Evolutionary conservation across 176 grass and related monocot species (phyloP), one percentile per base, ranked within the genome.

Genomic region (Oryza coarctata): DNA sequence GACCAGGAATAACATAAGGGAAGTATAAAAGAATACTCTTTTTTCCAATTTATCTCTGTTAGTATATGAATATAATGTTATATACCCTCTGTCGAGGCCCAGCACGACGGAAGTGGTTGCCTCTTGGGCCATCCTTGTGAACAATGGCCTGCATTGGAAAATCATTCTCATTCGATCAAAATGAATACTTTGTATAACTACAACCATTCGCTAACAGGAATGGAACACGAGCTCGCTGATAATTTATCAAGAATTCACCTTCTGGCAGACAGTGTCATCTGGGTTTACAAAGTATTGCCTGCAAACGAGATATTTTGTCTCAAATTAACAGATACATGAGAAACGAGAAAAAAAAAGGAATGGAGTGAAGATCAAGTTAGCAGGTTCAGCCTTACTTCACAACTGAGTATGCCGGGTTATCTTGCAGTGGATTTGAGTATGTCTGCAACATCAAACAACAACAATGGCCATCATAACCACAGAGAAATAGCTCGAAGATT

Each of bases 341-440:
- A 11, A 83, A 69, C 27, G 28, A 68, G 34, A 63, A 65, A 17
- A 25, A 39, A 25, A 64, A 35, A 52, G 6, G 1, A 55, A 29
- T 9, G 44, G 31, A 72, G 39, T 9, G 7, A 22, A 36, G 68
- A 66, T 8, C n/a, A 63, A 77, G 34, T 20, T 13, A 73, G n/a
- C 2, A 14, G 36, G 60, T 58, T 38, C 4, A 31, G 67, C 25
- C 91, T 88, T 87, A 99, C 96, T 95, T 99, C 64, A 94, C 93
- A 84, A 99, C 93, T 0, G 96, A 95, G 89, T 99, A 99, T 14
- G 96, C 93, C 8, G 96, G 81, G 70, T 95, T 95, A 87, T 95
- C 86, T 88, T 99, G 96, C 38, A 99, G 80, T 39, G 96, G 96
- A 57, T 99, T 99, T 39, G 96, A 83, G 79, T 94, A 88, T 33